Evolutionary conservation across 768 basidiomycete genomes (phyloP).

Genomic region (Termitomyces sp.): DNA sequence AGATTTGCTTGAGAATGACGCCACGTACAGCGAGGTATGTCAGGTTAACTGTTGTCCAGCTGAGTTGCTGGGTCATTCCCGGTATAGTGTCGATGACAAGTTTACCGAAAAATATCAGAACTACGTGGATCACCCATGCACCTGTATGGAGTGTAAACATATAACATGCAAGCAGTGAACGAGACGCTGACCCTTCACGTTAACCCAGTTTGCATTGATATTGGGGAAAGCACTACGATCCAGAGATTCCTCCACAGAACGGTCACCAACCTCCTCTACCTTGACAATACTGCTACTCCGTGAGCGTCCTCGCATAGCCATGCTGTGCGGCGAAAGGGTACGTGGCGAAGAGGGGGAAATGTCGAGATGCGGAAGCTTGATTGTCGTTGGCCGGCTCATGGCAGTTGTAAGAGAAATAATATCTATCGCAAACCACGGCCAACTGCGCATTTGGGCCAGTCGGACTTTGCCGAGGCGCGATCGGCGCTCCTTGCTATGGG

Average conservation of each 20-base stretch:
- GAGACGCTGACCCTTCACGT: slow-evolving; percentile 69
- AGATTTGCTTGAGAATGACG: background rate
- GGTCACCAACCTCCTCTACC: slow-evolving; percentile 77
- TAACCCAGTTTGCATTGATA: slow-evolving; percentile 92
- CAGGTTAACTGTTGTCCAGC: slow-evolving; percentile 93
- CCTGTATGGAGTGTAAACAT: slow-evolving; percentile 43
- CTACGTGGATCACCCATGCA: slow-evolving; percentile 96
- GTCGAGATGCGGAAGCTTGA: slow-evolving; percentile 53
- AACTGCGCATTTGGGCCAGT: slow-evolving; percentile 14
- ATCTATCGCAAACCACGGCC: background rate
- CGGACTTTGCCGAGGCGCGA: slow-evolving; percentile 25
- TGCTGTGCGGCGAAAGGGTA: slow-evolving; percentile 19
- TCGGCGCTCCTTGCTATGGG: slow-evolving; percentile 26
- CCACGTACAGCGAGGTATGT: slow-evolving; percentile 81
- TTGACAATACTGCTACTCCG: slow-evolving; percentile 78
- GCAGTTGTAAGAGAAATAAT: slow-evolving; percentile 10
- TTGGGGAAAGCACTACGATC: slow-evolving; percentile 82
- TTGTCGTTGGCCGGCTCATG: slow-evolving; percentile 53
- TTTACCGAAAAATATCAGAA: slow-evolving; percentile 88
- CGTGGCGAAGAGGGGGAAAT: slow-evolving; percentile 26
- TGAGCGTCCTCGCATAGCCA: slow-evolving; percentile 35
- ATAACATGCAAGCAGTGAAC: background rate
- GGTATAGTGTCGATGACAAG: slow-evolving; percentile 92
- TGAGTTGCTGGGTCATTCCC: slow-evolving; percentile 89
- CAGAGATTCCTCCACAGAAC: slow-evolving; percentile 67